Percentiles rank a stretch among this genome's conserved stretches.
These are phyloP conservation scores for Ophiostoma ulmi DNA, from an alignment of 2,329 filamentous ascomycete genomes.

Conservation along the genomic window DNA sequence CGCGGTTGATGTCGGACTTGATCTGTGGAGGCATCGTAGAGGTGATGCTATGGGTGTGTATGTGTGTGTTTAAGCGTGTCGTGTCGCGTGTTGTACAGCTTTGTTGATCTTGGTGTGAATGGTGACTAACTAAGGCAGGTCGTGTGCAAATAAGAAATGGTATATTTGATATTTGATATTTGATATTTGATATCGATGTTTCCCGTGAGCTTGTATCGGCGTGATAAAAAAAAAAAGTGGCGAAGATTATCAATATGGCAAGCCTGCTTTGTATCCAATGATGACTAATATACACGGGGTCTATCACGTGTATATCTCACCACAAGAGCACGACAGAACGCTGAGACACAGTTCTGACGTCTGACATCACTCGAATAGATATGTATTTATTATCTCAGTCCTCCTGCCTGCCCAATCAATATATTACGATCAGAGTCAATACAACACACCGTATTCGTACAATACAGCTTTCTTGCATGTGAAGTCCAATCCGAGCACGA, in stretches of 20 bases:
- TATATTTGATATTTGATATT: neutral
- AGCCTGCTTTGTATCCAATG: neutral
- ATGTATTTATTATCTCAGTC: neutral
- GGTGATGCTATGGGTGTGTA: neutral
- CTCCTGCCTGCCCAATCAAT: neutral
- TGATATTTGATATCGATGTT: neutral
- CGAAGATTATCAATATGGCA: conserved; percentile 12
- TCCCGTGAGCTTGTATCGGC: neutral
- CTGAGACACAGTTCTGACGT: neutral
- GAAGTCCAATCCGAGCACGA: conserved; percentile 6
- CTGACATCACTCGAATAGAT: neutral
- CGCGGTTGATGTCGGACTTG: conserved; percentile 91
- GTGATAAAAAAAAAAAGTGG: conserved; percentile 12
- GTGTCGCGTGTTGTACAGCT: neutral
- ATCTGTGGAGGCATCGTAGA: conserved; percentile 69
- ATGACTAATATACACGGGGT: neutral
- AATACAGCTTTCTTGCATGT: neutral
- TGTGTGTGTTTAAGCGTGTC: neutral
- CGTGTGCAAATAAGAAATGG: neutral
- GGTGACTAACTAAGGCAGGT: neutral
- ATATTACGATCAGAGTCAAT: neutral
- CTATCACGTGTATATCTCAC: neutral
- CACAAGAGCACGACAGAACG: neutral
- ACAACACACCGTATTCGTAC: conserved; percentile 2
- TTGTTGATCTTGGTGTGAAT: neutral